Conservation (phyloP, 192 early-diverging fungal species). For the Coemansia sp. region DNA sequence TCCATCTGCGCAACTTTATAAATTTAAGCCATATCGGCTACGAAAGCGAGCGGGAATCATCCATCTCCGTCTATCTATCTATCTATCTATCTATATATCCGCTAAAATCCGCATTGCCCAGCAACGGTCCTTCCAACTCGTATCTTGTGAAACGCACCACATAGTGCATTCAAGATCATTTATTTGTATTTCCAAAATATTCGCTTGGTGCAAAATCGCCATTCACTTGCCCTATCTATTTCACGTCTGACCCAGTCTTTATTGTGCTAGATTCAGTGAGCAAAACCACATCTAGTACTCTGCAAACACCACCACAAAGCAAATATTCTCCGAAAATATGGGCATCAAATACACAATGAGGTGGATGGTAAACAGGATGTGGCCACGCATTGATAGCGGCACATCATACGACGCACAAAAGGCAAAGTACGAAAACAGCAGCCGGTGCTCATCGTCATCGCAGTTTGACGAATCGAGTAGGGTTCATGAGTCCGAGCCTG, state of each 20-base stretch:
- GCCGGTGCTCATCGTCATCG: slow-evolving; percentile 42
- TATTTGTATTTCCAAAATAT: background rate
- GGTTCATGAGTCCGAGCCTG: slow-evolving; percentile 30
- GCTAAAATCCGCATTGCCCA: background rate
- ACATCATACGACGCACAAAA: slow-evolving; percentile 43
- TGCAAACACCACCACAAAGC: background rate
- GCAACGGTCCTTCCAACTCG: background rate
- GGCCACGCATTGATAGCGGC: slow-evolving; percentile 48
- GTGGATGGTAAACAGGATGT: slow-evolving; percentile 56
- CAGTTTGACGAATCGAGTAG: slow-evolving; percentile 39
- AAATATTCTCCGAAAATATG: slow-evolving; percentile 14
- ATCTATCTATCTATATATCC: background rate
- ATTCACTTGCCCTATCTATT: background rate
- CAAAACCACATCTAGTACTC: background rate
- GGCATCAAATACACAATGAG: slow-evolving; percentile 55
- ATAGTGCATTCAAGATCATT: background rate
- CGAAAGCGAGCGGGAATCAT: background rate
- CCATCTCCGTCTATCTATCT: background rate
- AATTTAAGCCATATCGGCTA: background rate
- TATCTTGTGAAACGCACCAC: background rate
- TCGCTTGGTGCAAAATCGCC: slow-evolving; percentile 1
- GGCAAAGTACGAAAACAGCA: slow-evolving; percentile 31
- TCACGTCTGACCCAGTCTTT: background rate
- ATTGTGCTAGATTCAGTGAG: background rate
- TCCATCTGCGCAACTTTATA: background rate